phyloP scores from a whole-genome alignment of 1,139 yeast species.

The Sugiyamaella castrensis region DNA sequence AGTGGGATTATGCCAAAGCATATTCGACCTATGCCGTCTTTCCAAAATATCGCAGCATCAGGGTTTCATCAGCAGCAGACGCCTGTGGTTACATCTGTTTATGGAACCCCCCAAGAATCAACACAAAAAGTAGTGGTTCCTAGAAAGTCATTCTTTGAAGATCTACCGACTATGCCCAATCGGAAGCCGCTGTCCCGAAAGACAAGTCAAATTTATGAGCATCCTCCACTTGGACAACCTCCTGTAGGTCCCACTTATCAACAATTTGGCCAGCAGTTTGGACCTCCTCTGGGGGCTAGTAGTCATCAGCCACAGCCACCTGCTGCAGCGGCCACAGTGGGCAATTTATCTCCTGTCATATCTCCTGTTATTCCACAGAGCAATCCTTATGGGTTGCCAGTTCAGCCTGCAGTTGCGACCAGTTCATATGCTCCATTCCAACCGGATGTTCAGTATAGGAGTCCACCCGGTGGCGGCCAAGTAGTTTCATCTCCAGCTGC shows the following conservation, averaged over 20 bases:
- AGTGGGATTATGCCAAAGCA: slow-evolving; percentile 51
- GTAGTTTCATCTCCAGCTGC: slow-evolving; percentile 14
- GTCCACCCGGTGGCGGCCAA: slow-evolving; percentile 8
- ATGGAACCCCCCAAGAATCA: slow-evolving; percentile 14
- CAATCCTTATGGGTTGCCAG: not conserved
- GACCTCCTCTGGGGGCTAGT: slow-evolving; percentile 4
- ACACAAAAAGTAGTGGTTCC: slow-evolving; percentile 18
- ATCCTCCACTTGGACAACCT: slow-evolving; percentile 14
- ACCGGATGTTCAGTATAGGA: slow-evolving; percentile 17
- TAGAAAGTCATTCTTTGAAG: slow-evolving; percentile 53
- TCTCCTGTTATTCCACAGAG: slow-evolving; percentile 4
- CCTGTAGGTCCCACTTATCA: slow-evolving; percentile 12
- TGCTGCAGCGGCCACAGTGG: slow-evolving; percentile 4
- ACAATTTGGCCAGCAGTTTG: slow-evolving; percentile 7
- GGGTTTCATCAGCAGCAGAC: slow-evolving; percentile 3
- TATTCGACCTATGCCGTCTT: slow-evolving; percentile 24
- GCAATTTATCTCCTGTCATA: not conserved
- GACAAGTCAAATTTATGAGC: slow-evolving; percentile 18
- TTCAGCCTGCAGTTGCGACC: not conserved
- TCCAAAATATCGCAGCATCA: slow-evolving; percentile 11
- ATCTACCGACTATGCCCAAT: slow-evolving; percentile 43
- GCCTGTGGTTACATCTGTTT: slow-evolving; percentile 7
- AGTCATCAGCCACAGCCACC: slow-evolving; percentile 3
- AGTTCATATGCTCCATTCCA: slow-evolving; percentile 14
- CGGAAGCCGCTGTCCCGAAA: slow-evolving; percentile 24